Conservation (phyloP, 2,329 filamentous ascomycete genomes). For the Laburnicola sp. region DNA sequence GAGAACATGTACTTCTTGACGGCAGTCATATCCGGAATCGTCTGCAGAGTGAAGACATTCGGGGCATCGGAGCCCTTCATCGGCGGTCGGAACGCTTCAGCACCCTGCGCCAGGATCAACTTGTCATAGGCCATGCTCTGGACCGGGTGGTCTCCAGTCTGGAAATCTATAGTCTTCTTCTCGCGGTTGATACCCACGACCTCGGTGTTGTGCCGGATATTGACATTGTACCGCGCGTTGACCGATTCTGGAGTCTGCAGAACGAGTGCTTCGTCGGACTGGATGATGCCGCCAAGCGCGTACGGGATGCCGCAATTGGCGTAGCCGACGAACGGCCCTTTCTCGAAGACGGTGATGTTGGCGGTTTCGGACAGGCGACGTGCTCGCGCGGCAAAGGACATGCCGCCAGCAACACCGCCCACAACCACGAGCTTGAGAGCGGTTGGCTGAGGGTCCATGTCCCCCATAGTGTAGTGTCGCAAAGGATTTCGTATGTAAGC, state of each 20-base stretch:
- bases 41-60: constrained; percentile 27
- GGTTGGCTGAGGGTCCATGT: neutral
- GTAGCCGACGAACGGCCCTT: constrained; percentile 28
- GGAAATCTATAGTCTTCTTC: constrained; percentile 7
- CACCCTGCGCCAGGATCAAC: constrained; percentile 24
- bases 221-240: constrained; percentile 29
- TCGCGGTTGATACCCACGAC: constrained; percentile 24
- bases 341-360: constrained; percentile 32
- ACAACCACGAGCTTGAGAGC: constrained; percentile 9
- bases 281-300: constrained; percentile 27
- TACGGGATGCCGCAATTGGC: constrained; percentile 34
- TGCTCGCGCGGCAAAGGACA: constrained; percentile 27
- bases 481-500: neutral
- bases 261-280: constrained; percentile 18
- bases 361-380: constrained; percentile 29
- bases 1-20: constrained; percentile 18
- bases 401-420: constrained; percentile 18
- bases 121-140: constrained; percentile 24
- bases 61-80: constrained; percentile 20
- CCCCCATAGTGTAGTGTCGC: neutral
- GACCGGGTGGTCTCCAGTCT: neutral
- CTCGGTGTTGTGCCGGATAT: constrained; percentile 25
- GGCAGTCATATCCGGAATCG: constrained; percentile 22
- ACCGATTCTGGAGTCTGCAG: constrained; percentile 26
- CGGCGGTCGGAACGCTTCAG: constrained; percentile 18